Percentiles rank a stretch among this genome's conserved stretches.
These are phyloP conservation scores for Lasiosphaeria ovina DNA, from an alignment of 495 filamentous ascomycete species.

Conservation along the genomic window DNA sequence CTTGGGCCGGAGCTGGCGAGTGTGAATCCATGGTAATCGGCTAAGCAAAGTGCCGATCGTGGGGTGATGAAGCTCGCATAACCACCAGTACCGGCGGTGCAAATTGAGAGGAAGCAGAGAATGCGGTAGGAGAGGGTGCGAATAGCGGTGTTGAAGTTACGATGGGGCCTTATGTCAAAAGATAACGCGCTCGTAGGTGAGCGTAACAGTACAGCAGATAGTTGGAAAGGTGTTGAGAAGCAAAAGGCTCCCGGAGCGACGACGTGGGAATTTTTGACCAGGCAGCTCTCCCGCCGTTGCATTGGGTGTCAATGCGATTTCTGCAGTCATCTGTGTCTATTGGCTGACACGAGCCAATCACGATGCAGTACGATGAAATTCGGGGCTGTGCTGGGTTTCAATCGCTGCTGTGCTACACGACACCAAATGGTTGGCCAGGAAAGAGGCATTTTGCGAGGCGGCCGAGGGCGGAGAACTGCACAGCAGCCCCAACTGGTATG, in stretches of 20 bases:
- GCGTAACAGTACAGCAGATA: background rate
- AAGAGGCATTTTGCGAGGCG: background rate
- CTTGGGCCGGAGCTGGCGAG: constrained; percentile 7
- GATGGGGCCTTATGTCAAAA: background rate
- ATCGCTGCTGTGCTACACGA: background rate
- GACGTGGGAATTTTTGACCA: background rate
- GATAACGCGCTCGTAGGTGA: constrained; percentile 1
- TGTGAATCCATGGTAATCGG: constrained; percentile 2
- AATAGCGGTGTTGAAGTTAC: background rate
- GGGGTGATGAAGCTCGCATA: background rate
- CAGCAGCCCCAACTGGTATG: background rate
- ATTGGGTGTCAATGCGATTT: constrained; percentile 2
- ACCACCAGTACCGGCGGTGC: background rate
- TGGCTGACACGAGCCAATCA: background rate
- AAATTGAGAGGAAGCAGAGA: constrained; percentile 1
- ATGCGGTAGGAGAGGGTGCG: background rate
- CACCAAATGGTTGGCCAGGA: background rate
- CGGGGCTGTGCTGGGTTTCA: background rate
- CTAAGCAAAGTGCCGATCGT: background rate
- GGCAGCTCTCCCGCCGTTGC: constrained; percentile 1
- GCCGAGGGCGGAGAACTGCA: background rate
- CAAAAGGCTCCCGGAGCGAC: background rate
- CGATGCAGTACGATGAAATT: background rate
- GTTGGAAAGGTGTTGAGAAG: constrained; percentile 8
- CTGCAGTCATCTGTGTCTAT: background rate